Evolutionary conservation across 352 stramenopile genomes (phyloP).

Genomic region (Phytophthora hibernalis): DNA sequence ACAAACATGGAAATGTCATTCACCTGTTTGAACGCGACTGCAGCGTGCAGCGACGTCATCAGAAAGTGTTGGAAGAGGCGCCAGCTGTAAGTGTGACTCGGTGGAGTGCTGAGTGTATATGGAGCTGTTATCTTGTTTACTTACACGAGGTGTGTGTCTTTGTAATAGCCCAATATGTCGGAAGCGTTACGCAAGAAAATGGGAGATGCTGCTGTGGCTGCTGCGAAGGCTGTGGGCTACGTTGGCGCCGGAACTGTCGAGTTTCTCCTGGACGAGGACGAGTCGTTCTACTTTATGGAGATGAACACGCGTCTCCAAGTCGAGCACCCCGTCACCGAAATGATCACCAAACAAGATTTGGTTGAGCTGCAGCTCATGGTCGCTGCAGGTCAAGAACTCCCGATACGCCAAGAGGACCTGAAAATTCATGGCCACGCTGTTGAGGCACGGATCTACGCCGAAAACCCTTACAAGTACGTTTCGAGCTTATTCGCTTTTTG

Average conservation of each 20-base stretch:
- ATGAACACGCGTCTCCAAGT: constrained; percentile 98
- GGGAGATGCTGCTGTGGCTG: constrained; percentile 87
- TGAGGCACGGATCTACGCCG: constrained; percentile 95
- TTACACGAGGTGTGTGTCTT: neutral
- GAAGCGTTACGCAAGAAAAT: constrained; percentile 87
- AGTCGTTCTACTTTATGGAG: constrained; percentile 96
- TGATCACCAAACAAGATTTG: constrained; percentile 89
- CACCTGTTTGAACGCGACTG: constrained; percentile 93
- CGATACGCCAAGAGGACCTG: constrained; percentile 90
- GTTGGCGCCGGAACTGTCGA: constrained; percentile 94
- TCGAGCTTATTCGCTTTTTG: constrained; percentile 4
- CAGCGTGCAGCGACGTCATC: constrained; percentile 91
- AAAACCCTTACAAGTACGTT: constrained; percentile 92
- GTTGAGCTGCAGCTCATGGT: constrained; percentile 96
- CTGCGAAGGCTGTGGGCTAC: constrained; percentile 92
- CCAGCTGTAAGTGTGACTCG: constrained; percentile 70
- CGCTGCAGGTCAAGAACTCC: constrained; percentile 90
- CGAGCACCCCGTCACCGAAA: constrained; percentile 93
- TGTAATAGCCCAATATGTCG: constrained; percentile 72
- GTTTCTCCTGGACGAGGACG: constrained; percentile 92
- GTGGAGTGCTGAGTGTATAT: neutral
- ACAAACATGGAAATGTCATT: constrained; percentile 91
- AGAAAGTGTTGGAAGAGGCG: constrained; percentile 96
- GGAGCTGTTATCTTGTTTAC: neutral
- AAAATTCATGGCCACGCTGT: constrained; percentile 91